These are phyloP conservation scores for Nemania bipapillata DNA, from an alignment of 2,329 filamentous ascomycete species.

Conservation along the genomic window DNA sequence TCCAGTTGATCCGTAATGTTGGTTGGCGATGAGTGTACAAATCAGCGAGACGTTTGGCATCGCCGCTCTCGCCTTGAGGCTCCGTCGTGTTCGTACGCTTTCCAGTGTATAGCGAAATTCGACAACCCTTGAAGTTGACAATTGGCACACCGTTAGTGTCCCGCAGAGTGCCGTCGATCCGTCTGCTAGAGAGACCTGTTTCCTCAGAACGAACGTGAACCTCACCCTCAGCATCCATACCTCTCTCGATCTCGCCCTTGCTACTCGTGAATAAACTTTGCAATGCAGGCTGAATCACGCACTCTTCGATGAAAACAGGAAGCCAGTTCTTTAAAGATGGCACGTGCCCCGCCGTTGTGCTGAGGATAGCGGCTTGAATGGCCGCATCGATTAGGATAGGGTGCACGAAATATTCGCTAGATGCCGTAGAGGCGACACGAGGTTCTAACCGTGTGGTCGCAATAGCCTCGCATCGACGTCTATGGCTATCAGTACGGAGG, in stretches of 20 bases:
- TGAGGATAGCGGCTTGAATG: slow-evolving; percentile 12
- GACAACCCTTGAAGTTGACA: background rate
- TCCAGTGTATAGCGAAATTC: background rate
- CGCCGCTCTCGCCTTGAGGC: too few relatives aligned
- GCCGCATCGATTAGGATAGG: slow-evolving; percentile 24
- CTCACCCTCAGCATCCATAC: background rate
- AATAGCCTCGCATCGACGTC: background rate
- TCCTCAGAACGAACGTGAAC: background rate
- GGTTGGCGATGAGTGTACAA: background rate
- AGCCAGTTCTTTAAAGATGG: background rate
- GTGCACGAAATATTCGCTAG: slow-evolving; percentile 11
- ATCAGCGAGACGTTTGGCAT: too few relatives aligned
- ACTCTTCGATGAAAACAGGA: slow-evolving; percentile 12
- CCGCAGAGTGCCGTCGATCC: background rate
- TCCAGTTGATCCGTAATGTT: slow-evolving; percentile 8
- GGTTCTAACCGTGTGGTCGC: background rate
- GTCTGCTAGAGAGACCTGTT: background rate
- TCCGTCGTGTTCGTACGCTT: background rate
- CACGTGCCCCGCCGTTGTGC: background rate
- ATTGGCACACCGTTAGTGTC: background rate
- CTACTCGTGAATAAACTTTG: too few relatives aligned
- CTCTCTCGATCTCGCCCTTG: too few relatives aligned
- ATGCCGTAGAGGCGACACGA: too few relatives aligned
- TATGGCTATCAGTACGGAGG: slow-evolving; percentile 12
- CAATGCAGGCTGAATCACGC: background rate